phyloP scores from a whole-genome alignment of 306 rosid genomes.

The Malus orientalis region DNA sequence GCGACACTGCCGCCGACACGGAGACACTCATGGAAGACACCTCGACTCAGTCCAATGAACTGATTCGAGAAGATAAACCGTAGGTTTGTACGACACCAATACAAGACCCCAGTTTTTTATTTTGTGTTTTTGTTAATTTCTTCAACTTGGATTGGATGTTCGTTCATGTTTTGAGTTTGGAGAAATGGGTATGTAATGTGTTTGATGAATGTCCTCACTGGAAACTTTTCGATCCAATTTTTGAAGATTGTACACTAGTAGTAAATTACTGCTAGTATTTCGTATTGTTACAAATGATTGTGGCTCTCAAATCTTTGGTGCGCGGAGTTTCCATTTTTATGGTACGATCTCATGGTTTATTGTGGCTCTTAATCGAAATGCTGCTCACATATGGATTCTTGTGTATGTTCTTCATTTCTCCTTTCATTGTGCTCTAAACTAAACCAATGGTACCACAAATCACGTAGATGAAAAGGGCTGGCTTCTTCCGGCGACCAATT shows the following conservation, averaged over 20 bases:
- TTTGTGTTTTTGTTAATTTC: not conserved
- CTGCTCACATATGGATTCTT: too few species aligned
- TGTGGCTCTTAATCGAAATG: too few species aligned
- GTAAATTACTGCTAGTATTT: too few species aligned
- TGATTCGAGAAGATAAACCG: conserved; percentile 23
- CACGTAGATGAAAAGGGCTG: not conserved
- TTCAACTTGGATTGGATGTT: not conserved
- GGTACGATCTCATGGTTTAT: too few species aligned
- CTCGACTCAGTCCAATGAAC: not conserved
- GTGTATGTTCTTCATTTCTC: not conserved
- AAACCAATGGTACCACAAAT: not conserved
- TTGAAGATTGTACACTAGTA: too few species aligned
- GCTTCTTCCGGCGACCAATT: not conserved
- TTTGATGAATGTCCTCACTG: conserved; percentile 21
- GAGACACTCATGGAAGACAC: conserved; percentile 16
- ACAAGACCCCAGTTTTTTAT: too few species aligned
- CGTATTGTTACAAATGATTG: too few species aligned
- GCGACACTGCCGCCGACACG: conserved; percentile 18
- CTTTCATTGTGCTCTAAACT: not conserved
- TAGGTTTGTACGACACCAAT: conserved; percentile 18
- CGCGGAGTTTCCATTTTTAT: too few species aligned
- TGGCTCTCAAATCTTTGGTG: too few species aligned
- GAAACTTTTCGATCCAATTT: too few species aligned
- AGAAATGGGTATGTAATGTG: conserved; percentile 8
- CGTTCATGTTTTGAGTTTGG: not conserved